Base-by-base conservation (phyloP, 495 filamentous ascomycete genomes). In the Annulohypoxylon bovei region DNA sequence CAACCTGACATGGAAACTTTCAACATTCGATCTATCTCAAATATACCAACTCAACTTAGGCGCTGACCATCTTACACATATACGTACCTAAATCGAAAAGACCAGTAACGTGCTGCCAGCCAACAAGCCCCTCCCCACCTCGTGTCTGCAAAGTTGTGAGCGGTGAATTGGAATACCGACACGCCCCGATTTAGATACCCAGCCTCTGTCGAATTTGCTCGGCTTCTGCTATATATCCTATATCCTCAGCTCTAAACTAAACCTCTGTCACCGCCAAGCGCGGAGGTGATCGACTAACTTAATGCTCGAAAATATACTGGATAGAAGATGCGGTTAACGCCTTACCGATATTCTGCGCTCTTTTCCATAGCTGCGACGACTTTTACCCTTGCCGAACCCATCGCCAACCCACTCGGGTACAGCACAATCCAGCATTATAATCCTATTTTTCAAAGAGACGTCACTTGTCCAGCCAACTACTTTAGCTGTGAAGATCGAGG, bases 401-500 rank as follows among this genome's bases (percentile, higher is more conserved):
- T 60, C 22, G 60, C 73, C 62, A 67, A 77, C 22, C 75, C 72
- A 12, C 64, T 75, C 49, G 61, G 53, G 44, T 77, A 73, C 46
- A 66, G 69, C 22, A 50, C 66, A 1, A 64, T 68, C 44, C 40
- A 68, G n/a, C 59, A 73, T 23, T 77, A 62, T 33, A 67, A 69
- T 2, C 66, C 75, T 14, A 62, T 73, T 9, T 65, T 58, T 0
- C 62, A 46, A 62, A 73, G 73, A 49, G 61, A 62, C n/a, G n/a
- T 73, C 32, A 42, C 49, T 12, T 77, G 75, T 44, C 75, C 75
- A 4, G 68, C 75, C 39, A 73, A 83, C 66, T 83, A 79, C 56
- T 84, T 76, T 66, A 83, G 80, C 54, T 84, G 82, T 70, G 75
- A 81, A 14, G 63, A 78, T 61, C 54, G 73, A 22, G 81, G 81